Evolutionary conservation across 305 asterid species (phyloP).

Genomic region (Plantago rigida): DNA sequence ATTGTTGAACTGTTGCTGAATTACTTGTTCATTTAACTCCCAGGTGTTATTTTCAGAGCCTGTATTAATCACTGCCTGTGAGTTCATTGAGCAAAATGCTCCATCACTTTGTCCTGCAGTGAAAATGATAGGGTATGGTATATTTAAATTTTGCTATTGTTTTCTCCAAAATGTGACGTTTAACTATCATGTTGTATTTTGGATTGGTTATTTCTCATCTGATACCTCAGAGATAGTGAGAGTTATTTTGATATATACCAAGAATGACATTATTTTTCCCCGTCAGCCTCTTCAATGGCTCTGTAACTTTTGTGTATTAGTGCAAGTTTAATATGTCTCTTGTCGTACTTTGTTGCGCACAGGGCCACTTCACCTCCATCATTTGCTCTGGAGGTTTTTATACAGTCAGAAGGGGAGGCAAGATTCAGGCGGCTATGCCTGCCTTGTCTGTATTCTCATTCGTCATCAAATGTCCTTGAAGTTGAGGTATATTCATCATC

Average conservation of each 20-base stretch:
- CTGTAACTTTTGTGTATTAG: conserved; percentile 1
- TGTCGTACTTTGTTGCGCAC: conserved; percentile 23
- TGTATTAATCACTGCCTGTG: conserved; percentile 68
- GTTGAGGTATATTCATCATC: conserved; percentile 54
- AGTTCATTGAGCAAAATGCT: conserved; percentile 89
- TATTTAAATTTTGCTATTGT: conserved; percentile 12
- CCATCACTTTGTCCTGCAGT: conserved; percentile 69
- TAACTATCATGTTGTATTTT: neutral
- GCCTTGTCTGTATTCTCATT: conserved; percentile 87
- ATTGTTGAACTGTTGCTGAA: conserved; percentile 7
- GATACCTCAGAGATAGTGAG: conserved; percentile 11
- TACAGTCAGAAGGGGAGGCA: conserved; percentile 88
- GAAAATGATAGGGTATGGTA: conserved; percentile 70
- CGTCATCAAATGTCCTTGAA: conserved; percentile 89
- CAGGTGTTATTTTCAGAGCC: conserved; percentile 88
- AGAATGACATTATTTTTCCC: neutral
- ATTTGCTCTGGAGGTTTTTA: conserved; percentile 78
- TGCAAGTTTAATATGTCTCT: conserved; percentile 19
- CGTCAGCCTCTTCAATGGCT: conserved; percentile 2
- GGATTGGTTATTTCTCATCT: neutral
- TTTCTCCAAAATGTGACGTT: conserved; percentile 5
- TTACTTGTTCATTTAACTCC: conserved; percentile 25
- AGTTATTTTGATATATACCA: conserved; percentile 7
- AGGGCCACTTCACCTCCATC: conserved; percentile 94
- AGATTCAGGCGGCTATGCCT: conserved; percentile 85